A percentile compares a stretch with the other conserved stretches of the same genome.
Evolutionary conservation across 164 flowering plant genomes (phyloP).

Genomic region (Protea cynaroides): DNA sequence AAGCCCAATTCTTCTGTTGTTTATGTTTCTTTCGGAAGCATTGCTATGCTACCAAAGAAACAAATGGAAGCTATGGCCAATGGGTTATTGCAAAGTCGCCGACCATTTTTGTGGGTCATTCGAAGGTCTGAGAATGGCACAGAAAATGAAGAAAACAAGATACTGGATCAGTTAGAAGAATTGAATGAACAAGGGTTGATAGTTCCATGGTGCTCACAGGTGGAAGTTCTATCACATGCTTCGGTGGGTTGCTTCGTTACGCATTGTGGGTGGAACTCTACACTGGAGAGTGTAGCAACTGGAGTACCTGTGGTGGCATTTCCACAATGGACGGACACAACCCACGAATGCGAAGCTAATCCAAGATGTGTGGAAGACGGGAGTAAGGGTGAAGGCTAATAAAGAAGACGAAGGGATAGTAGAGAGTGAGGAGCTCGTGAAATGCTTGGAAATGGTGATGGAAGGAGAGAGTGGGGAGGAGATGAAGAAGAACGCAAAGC

Average conservation of each 20-base stretch:
- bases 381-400: background rate
- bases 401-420: constrained; percentile 20
- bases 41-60: background rate
- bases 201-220: constrained; percentile 35
- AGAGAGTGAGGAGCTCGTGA: constrained; percentile 9
- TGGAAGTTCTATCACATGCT: constrained; percentile 31
- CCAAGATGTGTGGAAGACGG: constrained; percentile 18
- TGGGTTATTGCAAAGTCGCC: constrained; percentile 10
- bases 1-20: constrained; percentile 11
- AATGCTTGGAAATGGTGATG: constrained; percentile 13
- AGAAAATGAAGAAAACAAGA: background rate
- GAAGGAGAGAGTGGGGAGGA: constrained; percentile 22
- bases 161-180: background rate
- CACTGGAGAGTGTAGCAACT: constrained; percentile 2
- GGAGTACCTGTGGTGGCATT: constrained; percentile 35
- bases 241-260: constrained; percentile 34
- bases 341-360: constrained; percentile 32
- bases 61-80: constrained; percentile 22
- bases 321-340: constrained; percentile 36
- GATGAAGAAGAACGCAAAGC: constrained; percentile 14
- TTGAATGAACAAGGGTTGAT: constrained; percentile 20
- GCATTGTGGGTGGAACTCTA: constrained; percentile 49
- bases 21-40: constrained; percentile 20
- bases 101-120: constrained; percentile 27
- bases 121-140: background rate